Percentiles rank a stretch among this genome's conserved stretches.
These are phyloP conservation scores for Dillenia turbinata DNA, from an alignment of 164 flowering plant species.

Conservation along the genomic window DNA sequence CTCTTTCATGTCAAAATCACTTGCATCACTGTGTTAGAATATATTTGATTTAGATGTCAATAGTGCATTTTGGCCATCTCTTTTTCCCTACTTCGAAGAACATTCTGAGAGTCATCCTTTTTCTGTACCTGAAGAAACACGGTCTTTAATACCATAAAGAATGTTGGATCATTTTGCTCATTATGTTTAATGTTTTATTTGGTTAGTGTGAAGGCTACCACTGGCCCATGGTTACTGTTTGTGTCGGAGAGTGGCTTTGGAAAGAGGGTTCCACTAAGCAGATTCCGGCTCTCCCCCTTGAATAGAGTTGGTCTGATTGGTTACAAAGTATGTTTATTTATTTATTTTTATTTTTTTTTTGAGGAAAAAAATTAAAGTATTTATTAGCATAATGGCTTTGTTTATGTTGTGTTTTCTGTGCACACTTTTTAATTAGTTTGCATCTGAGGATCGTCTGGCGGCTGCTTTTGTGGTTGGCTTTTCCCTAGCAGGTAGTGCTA, in stretches of 20 bases:
- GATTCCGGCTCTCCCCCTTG: constrained; percentile 57
- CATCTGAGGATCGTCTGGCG: constrained; percentile 64
- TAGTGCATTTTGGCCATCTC: no score
- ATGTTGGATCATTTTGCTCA: no score
- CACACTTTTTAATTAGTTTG: constrained; percentile 33
- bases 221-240: constrained; percentile 88
- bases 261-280: constrained; percentile 87
- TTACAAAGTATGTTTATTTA: constrained; percentile 63
- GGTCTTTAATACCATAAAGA: no score
- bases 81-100: no score
- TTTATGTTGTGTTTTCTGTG: neutral
- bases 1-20: no score
- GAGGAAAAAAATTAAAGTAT: neutral
- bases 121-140: no score
- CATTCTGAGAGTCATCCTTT: no score
- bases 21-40: no score
- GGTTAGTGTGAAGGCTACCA: constrained; percentile 26
- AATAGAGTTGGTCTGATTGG: constrained; percentile 84
- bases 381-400: neutral
- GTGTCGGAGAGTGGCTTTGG: constrained; percentile 85
- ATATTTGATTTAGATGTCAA: no score
- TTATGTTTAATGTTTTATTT: no score
- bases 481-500: constrained; percentile 54
- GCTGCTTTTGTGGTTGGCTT: constrained; percentile 89
- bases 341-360: neutral